phyloP scores from a whole-genome alignment of 208 protist genomes.

The Trichomonas tenax region DNA sequence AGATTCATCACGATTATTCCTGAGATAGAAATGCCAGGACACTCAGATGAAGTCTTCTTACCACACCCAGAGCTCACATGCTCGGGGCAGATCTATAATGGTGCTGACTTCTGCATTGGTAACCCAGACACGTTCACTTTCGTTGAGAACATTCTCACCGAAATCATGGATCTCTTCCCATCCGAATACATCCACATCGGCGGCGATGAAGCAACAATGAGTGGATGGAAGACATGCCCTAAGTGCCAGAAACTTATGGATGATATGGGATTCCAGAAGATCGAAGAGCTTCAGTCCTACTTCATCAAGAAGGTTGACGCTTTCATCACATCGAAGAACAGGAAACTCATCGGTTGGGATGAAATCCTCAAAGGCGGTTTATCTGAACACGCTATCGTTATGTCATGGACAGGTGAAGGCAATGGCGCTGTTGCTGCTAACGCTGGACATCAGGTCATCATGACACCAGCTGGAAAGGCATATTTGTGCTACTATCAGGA shows the following conservation, averaged over 20 bases:
- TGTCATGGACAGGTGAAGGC: not conserved
- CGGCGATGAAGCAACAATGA: not conserved
- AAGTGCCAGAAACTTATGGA: not conserved
- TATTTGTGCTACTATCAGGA: not conserved
- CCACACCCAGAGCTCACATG: not conserved
- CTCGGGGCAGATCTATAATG: not conserved
- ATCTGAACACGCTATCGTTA: not conserved
- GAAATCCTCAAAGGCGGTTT: not conserved
- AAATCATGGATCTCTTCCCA: not conserved
- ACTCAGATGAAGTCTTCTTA: not conserved
- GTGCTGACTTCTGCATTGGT: not conserved
- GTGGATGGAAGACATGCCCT: not conserved
- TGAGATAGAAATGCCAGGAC: conserved; percentile 19
- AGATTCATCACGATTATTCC: not conserved
- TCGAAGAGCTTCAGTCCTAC: not conserved
- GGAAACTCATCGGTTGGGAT: not conserved
- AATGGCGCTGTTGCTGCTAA: not conserved
- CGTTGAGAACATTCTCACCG: not conserved
- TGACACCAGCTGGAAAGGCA: not conserved
- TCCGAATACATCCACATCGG: not conserved
- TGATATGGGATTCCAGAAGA: not conserved
- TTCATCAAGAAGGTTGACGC: not conserved
- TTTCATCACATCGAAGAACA: not conserved
- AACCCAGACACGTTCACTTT: not conserved
- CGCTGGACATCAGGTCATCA: not conserved